phyloP scores from a whole-genome alignment of 805 yeast genomes.

The Kregervanrija pseudodelftensis region DNA sequence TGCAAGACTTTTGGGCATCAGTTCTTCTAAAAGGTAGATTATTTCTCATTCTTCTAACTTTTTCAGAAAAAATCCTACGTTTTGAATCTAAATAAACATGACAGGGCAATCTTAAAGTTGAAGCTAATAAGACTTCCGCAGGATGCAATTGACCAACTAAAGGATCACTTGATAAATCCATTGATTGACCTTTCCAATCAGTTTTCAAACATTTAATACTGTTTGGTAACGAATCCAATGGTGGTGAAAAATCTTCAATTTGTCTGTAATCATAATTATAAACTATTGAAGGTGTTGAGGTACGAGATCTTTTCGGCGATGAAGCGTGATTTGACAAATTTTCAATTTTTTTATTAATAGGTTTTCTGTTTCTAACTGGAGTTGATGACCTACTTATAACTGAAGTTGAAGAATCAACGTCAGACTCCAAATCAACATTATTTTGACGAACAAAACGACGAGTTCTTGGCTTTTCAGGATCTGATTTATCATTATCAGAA shows the following conservation, averaged over 20 bases:
- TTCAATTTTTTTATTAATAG: constrained; percentile 20
- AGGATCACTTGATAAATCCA: constrained; percentile 82
- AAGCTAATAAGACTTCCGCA: constrained; percentile 81
- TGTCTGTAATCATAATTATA: constrained; percentile 56
- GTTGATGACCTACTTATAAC: constrained; percentile 25
- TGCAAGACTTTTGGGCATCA: constrained; percentile 96
- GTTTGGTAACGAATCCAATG: constrained; percentile 56
- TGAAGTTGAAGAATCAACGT: constrained; percentile 19
- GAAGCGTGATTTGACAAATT: constrained; percentile 7
- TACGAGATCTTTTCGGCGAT: constrained; percentile 12
- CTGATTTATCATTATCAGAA: constrained; percentile 27
- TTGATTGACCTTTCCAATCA: constrained; percentile 98
- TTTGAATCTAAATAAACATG: constrained; percentile 74
- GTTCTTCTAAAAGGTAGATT: constrained; percentile 88
- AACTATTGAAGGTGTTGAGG: constrained; percentile 30
- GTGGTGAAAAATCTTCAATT: constrained; percentile 81
- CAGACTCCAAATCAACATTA: constrained; percentile 25
- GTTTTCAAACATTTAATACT: constrained; percentile 70
- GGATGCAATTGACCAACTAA: constrained; percentile 72
- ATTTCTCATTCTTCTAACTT: constrained; percentile 64
- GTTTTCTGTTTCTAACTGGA: constrained; percentile 14
- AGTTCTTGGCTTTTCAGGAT: constrained; percentile 49
- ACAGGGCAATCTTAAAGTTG: constrained; percentile 82
- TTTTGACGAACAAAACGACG: constrained; percentile 38
- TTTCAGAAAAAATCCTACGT: constrained; percentile 82